Evolutionary conservation across 2,329 filamentous ascomycete species (phyloP).

Genomic region (Pseudocercospora macadamiae): DNA sequence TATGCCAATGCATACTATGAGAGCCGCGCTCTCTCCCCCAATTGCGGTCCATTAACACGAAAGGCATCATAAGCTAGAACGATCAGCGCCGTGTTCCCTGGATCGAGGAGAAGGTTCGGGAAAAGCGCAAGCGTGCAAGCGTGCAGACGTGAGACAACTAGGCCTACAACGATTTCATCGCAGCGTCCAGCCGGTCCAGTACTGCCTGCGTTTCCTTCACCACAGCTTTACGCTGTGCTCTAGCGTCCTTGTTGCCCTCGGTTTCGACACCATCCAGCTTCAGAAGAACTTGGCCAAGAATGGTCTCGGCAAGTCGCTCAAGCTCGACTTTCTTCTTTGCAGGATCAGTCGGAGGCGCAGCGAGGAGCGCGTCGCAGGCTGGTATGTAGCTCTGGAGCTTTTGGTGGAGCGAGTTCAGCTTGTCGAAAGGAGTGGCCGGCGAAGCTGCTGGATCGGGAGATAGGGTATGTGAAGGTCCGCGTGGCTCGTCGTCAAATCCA

Average conservation of each 20-base stretch:
- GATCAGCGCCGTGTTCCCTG: too few relatives aligned
- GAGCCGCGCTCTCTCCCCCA: too few relatives aligned
- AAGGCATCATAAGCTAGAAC: too few relatives aligned
- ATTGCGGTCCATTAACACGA: too few relatives aligned
- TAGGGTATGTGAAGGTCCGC: constrained; percentile 41
- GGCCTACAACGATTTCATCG: constrained; percentile 24
- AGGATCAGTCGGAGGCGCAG: constrained; percentile 64
- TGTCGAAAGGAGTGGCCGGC: constrained; percentile 57
- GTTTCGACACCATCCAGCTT: constrained; percentile 78
- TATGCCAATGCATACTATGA: too few relatives aligned
- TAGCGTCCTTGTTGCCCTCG: constrained; percentile 67
- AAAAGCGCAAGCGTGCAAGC: too few relatives aligned
- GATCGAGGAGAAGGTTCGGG: too few relatives aligned
- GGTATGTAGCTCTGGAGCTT: constrained; percentile 70
- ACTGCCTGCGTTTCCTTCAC: constrained; percentile 72
- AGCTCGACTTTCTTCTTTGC: constrained; percentile 75
- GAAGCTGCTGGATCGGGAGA: constrained; percentile 45
- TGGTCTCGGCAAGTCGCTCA: constrained; percentile 72
- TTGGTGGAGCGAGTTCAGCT: constrained; percentile 66
- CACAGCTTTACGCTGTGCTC: constrained; percentile 69
- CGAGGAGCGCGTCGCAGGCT: constrained; percentile 63
- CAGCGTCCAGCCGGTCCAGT: constrained; percentile 65
- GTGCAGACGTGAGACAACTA: too few relatives aligned
- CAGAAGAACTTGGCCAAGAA: constrained; percentile 74
- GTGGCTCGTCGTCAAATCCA: neutral